Percentiles rank a stretch among this genome's conserved stretches.
phyloP scores from a whole-genome alignment of 805 yeast genomes.

The Lipomyces kockii region DNA sequence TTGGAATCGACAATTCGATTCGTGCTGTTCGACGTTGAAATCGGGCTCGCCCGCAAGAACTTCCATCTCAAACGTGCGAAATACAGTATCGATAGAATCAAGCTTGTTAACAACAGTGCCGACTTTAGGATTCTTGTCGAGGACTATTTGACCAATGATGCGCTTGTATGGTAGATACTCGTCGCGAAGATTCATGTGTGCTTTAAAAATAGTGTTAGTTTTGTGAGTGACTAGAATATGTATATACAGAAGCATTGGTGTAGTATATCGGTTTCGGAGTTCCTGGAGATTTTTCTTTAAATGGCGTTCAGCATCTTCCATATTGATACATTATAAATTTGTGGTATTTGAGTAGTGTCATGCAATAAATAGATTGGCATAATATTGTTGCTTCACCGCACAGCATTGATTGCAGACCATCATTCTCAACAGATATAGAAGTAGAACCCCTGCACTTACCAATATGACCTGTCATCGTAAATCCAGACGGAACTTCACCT shows the following conservation, averaged over 20 bases:
- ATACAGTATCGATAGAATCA: slow-evolving; percentile 82
- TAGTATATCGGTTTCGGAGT: neutral
- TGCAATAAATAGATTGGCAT: neutral
- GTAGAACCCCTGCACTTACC: slow-evolving; percentile 19
- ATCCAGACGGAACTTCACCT: slow-evolving; percentile 85
- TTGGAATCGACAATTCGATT: slow-evolving; percentile 79
- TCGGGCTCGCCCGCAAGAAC: slow-evolving; percentile 84
- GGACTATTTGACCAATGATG: slow-evolving; percentile 84
- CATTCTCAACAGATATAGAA: neutral
- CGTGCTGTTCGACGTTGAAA: slow-evolving; percentile 71
- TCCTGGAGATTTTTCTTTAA: neutral
- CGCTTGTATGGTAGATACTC: slow-evolving; percentile 81
- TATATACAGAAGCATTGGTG: neutral
- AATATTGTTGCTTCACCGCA: neutral
- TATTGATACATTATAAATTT: neutral
- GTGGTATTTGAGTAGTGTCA: neutral
- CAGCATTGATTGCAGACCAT: neutral
- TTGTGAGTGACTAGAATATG: neutral
- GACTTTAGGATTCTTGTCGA: slow-evolving; percentile 83
- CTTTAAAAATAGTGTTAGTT: slow-evolving; percentile 44
- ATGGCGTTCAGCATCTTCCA: neutral
- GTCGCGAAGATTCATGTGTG: slow-evolving; percentile 83
- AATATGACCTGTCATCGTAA: slow-evolving; percentile 90
- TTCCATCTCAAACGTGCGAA: slow-evolving; percentile 92
- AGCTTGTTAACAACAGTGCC: slow-evolving; percentile 91